Base-by-base conservation (phyloP, 352 stramenopile genomes). In the Globisporangium middletonii region DNA sequence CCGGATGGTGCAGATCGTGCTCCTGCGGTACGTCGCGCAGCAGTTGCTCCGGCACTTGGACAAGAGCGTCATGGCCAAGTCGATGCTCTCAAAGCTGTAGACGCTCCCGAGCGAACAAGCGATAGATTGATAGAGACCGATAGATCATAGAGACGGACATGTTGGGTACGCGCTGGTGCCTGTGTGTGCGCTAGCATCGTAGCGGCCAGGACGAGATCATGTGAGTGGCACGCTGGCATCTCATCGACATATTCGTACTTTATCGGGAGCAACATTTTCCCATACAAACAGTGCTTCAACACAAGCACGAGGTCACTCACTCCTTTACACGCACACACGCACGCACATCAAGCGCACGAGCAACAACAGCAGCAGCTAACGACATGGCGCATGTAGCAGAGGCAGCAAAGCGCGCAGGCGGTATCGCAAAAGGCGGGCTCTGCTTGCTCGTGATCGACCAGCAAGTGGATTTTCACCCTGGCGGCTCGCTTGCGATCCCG, bases 391-490 rank as follows among this genome's bases (percentile, higher is more conserved):
- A 33, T 33, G 58, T 77, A 33, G 58, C 47, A 6, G 60, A 71
- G 56, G 71, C 77, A 60, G 77, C 68, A 15, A 64, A 80, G 68
- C 61, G 51, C 30, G 74, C 74, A 28, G 62, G 61, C 33, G 52
- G 64, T 35, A 68, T 77, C 37, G 54, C 68, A 23, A 50, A 65
- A n/a, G 81, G 81, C 30, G 86, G 83, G 1, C 42, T 87, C 27
- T 75, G 67, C 33, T 75, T 99, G 16, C 63, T 99, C 26, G 78
- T 99, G 55, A 96, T 99, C 50, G 96, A 99, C 72, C 78, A 94
- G 62, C 96, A 98, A 68, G 84, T 95, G 43, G 94, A 98, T 65
- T 99, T 99, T 74, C 96, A 99, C 72, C 88, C 92, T 2, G 91
- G 82, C 18, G 96, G 96, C 19, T 97, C 85, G 38, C 87, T 99